Conservation (phyloP, 2,329 filamentous ascomycete genomes). For the Plenodomus biglobosus region DNA sequence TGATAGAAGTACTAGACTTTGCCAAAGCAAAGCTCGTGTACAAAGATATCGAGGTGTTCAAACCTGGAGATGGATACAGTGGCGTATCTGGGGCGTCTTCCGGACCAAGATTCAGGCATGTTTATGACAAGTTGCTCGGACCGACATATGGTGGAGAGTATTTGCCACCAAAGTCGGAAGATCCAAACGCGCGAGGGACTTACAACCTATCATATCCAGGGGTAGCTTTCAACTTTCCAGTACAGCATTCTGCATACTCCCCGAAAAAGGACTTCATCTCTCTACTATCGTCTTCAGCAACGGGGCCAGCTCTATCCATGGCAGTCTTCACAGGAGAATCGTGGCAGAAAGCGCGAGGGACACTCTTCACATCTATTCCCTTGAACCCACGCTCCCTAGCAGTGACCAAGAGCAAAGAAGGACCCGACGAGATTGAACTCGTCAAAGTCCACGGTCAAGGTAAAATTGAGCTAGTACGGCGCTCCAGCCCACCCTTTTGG, state of each 20-base stretch:
- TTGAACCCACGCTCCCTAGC: constrained; percentile 73
- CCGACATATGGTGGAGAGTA: constrained; percentile 95
- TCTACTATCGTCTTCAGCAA: constrained; percentile 75
- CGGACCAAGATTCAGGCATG: constrained; percentile 80
- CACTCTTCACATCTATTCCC: constrained; percentile 73
- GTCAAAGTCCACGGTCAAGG: constrained; percentile 78
- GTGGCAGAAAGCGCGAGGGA: constrained; percentile 79
- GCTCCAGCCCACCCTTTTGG: constrained; percentile 66
- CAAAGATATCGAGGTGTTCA: constrained; percentile 77
- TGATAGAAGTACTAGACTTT: constrained; percentile 92
- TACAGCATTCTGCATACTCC: constrained; percentile 74
- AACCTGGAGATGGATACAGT: constrained; percentile 51
- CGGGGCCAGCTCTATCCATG: constrained; percentile 79
- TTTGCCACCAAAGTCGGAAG: constrained; percentile 62
- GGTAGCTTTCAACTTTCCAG: constrained; percentile 86
- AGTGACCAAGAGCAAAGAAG: constrained; percentile 69
- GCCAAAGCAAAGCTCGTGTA: constrained; percentile 81
- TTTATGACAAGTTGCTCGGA: constrained; percentile 91
- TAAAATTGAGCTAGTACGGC: constrained; percentile 73
- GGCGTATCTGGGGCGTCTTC: constrained; percentile 38
- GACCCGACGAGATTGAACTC: constrained; percentile 86
- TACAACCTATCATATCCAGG: constrained; percentile 95
- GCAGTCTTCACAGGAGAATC: constrained; percentile 88
- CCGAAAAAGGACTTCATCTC: constrained; percentile 79
- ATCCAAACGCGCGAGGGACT: constrained; percentile 61